Evolutionary conservation across 495 filamentous ascomycete genomes (phyloP), one percentile per base, ranked within the genome.

Genomic region (Amorphotheca resinae): DNA sequence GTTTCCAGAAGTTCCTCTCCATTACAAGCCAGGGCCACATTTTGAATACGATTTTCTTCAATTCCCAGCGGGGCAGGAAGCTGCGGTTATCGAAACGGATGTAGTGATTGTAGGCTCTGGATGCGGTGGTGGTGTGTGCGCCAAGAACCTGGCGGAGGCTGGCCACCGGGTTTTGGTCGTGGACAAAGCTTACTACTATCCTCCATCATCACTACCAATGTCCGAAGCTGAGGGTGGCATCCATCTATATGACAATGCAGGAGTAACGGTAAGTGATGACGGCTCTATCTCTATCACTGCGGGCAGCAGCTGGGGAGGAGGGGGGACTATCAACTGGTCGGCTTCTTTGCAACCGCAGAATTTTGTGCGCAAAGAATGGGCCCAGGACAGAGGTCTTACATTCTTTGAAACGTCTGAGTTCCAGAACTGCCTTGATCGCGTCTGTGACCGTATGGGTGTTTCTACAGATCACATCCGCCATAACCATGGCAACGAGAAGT

Each of bases 21-120:
- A 80, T 53, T 81, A 81, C 28, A 71, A 70, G 21, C 73, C 70
- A 0, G 69, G 65, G 8, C 61, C 73, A 28, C 64, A 69, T 1
- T 61, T 60, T 15, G 59, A 62, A 34, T 70, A 59, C 38, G 46
- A 61, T 0, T 81, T 79, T 46, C 46, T 77, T 34, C 68, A 79
- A 44, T 58, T 67, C 44, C 45, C 53, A 15, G 64, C 70, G 34
- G 54, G 50, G 2, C 21, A 54, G 5, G 54, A 56, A 16, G 51
- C 48, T n/a, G 60, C 49, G 42, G 71, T 64, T 0, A 55, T 94
- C 39, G 77, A 88, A 30, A 79, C 79, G 3, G 88, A 95, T 56
- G 77, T 93, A 1, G 77, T 93, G 12, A 76, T 95, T 45, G 70
- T 95, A 4, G 88, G 88, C 1, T 87, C 82, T 39, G 88, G 88